A percentile compares a stretch with the other conserved stretches of the same genome.
phyloP scores from a whole-genome alignment of 148 eudicot genomes.

The Diospyros kaki region DNA sequence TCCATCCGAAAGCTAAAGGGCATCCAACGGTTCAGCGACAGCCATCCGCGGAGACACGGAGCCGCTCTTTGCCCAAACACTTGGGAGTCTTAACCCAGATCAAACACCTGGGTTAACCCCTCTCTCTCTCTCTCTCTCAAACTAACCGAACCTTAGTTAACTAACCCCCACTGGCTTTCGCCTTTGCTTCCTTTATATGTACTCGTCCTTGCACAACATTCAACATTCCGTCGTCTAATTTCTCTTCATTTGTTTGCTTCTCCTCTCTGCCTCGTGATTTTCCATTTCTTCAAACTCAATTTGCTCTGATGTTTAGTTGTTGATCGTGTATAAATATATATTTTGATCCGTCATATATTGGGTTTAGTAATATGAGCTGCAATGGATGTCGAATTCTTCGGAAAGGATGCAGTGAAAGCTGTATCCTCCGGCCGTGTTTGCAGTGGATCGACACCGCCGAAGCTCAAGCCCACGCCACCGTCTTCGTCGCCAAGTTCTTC shows the following conservation, averaged over 20 bases:
- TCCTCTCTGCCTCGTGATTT: neutral
- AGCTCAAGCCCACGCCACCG: conserved; percentile 69
- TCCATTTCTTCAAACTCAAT: too few relatives aligned
- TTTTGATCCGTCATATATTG: neutral
- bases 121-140: neutral
- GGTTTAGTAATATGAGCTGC: conserved; percentile 46
- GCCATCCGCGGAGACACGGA: conserved; percentile 47
- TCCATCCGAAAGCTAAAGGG: neutral
- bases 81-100: conserved; percentile 27
- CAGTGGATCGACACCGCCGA: conserved; percentile 56
- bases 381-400: conserved; percentile 70
- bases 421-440: conserved; percentile 50
- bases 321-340: neutral
- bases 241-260: neutral
- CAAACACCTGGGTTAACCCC: neutral
- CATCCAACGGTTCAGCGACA: conserved; percentile 31
- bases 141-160: conserved; percentile 13
- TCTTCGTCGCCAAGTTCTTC: conserved; percentile 75
- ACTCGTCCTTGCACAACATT: neutral
- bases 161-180: neutral
- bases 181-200: conserved; percentile 2
- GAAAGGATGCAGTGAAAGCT: conserved; percentile 71
- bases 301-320: neutral
- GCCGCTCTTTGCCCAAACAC: conserved; percentile 41
- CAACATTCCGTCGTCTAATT: neutral